phyloP scores from a whole-genome alignment of 352 stramenopile species.

The Aphanomyces astaci region DNA sequence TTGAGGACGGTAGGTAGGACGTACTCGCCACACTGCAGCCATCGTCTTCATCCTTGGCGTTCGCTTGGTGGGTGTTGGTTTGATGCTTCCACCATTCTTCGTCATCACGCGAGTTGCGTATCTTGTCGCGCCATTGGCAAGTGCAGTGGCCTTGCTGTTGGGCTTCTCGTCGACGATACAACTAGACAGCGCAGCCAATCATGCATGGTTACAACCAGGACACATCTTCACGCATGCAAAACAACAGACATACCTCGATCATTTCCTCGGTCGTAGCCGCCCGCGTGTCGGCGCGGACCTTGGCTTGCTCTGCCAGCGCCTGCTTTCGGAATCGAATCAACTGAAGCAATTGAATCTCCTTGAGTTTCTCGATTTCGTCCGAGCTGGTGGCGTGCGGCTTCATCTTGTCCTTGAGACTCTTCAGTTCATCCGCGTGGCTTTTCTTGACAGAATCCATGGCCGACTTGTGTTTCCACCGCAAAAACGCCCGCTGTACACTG shows the following conservation, averaged over 20 bases:
- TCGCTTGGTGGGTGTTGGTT: too few species aligned
- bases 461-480: slow-evolving; percentile 21
- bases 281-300: background rate
- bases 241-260: background rate
- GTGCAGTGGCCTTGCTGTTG: background rate
- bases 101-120: too few species aligned
- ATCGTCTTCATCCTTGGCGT: too few species aligned
- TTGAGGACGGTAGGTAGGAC: background rate
- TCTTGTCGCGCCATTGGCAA: background rate
- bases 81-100: too few species aligned
- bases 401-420: slow-evolving; percentile 1
- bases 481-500: slow-evolving; percentile 18
- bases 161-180: background rate
- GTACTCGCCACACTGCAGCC: background rate
- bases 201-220: background rate
- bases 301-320: background rate
- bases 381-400: too few species aligned
- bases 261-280: background rate
- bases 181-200: too few species aligned
- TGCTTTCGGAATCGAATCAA: background rate
- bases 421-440: background rate
- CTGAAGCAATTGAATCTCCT: background rate
- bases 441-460: background rate
- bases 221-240: background rate
- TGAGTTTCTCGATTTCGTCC: background rate